These are phyloP conservation scores for Suillus subaureus DNA, from an alignment of 768 basidiomycete genomes.

Conservation along the genomic window DNA sequence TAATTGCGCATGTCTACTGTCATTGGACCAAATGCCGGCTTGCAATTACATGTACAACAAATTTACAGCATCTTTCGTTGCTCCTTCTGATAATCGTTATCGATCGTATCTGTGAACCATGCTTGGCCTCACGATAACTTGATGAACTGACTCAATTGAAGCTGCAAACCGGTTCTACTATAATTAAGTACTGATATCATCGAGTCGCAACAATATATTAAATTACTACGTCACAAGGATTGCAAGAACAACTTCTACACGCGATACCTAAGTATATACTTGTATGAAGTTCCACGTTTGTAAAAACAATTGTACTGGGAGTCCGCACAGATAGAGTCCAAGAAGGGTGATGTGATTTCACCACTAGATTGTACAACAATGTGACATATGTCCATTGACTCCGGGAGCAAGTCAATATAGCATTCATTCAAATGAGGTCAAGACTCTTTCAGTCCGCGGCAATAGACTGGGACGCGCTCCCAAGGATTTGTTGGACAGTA, in stretches of 20 bases:
- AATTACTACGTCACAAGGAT: background rate
- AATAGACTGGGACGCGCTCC: constrained; percentile 38
- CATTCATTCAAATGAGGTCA: background rate
- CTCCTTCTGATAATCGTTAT: background rate
- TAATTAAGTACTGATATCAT: background rate
- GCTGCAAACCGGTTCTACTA: background rate
- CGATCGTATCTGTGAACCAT: background rate
- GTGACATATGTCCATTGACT: background rate
- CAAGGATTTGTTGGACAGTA: constrained; percentile 33
- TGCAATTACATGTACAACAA: background rate
- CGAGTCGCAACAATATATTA: background rate
- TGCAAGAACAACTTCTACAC: background rate
- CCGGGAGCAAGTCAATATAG: background rate
- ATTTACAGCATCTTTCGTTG: too few relatives aligned
- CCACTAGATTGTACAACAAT: background rate
- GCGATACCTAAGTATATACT: background rate
- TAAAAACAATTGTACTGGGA: background rate
- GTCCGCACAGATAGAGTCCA: background rate
- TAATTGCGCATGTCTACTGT: too few relatives aligned
- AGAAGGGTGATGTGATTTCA: background rate
- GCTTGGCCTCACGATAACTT: background rate
- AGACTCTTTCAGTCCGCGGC: constrained; percentile 25
- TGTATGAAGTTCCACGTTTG: background rate
- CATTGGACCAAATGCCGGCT: background rate
- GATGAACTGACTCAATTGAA: background rate